Percentiles rank a stretch among this genome's conserved stretches.
These are phyloP conservation scores for Pichia rugopelliculosa DNA, from an alignment of 805 yeast genomes.

Conservation along the genomic window DNA sequence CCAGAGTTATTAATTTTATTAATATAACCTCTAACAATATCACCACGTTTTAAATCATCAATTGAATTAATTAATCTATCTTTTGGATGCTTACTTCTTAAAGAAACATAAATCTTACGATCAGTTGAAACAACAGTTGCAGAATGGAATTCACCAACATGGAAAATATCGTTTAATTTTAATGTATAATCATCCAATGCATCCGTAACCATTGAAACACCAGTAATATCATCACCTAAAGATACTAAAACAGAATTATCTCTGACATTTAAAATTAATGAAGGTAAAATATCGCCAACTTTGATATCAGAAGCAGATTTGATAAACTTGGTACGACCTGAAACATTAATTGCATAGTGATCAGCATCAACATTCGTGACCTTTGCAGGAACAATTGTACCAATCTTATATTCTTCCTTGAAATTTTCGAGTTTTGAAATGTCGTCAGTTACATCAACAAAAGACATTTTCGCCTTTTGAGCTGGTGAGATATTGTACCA, in stretches of 20 bases:
- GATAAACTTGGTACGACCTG: slow-evolving; percentile 39
- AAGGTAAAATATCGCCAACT: slow-evolving; percentile 52
- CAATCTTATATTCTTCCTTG: slow-evolving; percentile 59
- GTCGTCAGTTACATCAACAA: slow-evolving; percentile 56
- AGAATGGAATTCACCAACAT: slow-evolving; percentile 45
- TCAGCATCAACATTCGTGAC: slow-evolving; percentile 49
- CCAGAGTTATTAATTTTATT: slow-evolving; percentile 70
- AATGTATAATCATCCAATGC: slow-evolving; percentile 62
- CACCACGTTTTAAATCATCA: slow-evolving; percentile 58
- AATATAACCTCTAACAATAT: slow-evolving; percentile 74
- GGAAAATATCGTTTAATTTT: slow-evolving; percentile 41
- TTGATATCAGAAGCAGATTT: slow-evolving; percentile 41
- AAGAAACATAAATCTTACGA: slow-evolving; percentile 53
- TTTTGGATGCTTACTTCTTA: slow-evolving; percentile 46
- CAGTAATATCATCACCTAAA: slow-evolving; percentile 54
- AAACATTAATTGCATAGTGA: slow-evolving; percentile 30
- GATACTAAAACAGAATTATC: slow-evolving; percentile 61
- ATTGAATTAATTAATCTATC: slow-evolving; percentile 43
- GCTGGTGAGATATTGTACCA: slow-evolving; percentile 68
- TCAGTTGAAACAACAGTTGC: slow-evolving; percentile 50
- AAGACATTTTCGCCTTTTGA: slow-evolving; percentile 57
- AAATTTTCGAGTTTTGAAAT: slow-evolving; percentile 40
- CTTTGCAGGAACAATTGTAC: slow-evolving; percentile 55
- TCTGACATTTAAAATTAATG: slow-evolving; percentile 50
- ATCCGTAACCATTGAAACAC: slow-evolving; percentile 66